Evolutionary conservation across 768 basidiomycete species (phyloP), one percentile per base, ranked within the genome.

Genomic region (Serendipita vermifera): DNA sequence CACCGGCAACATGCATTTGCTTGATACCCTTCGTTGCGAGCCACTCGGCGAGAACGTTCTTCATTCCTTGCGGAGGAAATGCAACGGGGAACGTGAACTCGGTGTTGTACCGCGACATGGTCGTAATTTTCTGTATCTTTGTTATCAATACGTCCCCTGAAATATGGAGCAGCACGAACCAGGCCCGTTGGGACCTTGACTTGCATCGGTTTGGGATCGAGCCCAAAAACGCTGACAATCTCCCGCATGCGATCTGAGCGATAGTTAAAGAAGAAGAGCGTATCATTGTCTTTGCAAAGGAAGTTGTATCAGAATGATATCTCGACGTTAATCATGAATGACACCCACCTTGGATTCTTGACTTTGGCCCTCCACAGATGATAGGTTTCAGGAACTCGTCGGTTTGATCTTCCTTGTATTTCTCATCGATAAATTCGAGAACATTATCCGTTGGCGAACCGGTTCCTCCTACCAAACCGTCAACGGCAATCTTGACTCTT

Each of bases 351-450:
- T 91, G 85, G 64, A 94, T 80, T 39, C 90, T 74, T 5, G 85
- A 85, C 20, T 81, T 78, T 14, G 79, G 79, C 0, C 85, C 85
- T 54, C 88, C 82, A 40, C 87, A 80, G 61, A 94, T 87, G 65
- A 94, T 89, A 3, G 92, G 92, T 71, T 94, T 92, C 68, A 97
- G 71, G 71, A 97, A 97, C 71, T 97, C 93, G 63, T 96, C 92
- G 13, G 90, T 97, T 36, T 89, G 76, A 61, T 90, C 84, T 62
- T 85, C 83, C 63, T 78, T 76, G 67, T 97, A 96, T 61, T 81
- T 81, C 67, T 76, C 75, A 65, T 84, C 77, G 62, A 83, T 80
- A 1, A 75, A 79, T 66, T 78, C 75, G 59, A 94, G 74, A 17
- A 79, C 67, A 22, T 79, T 80, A 5, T 78, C 74, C 27, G 69